These are phyloP conservation scores for Coemansia brasiliensis DNA, from an alignment of 192 early-diverging fungal species.

Conservation along the genomic window DNA sequence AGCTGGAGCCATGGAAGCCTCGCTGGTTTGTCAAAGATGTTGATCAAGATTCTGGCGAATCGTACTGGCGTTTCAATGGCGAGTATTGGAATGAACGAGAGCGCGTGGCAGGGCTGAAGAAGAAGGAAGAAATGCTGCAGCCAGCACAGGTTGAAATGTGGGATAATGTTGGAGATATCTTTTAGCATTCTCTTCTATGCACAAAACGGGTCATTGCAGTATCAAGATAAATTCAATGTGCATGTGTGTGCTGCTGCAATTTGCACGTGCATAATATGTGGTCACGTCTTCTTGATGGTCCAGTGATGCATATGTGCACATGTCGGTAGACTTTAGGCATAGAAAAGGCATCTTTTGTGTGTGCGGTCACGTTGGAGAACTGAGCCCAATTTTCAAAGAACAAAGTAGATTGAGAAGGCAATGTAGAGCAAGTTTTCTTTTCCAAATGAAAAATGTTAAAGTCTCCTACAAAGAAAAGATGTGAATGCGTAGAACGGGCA, in stretches of 20 bases:
- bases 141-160: slow-evolving; percentile 14
- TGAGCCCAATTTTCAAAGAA: too few species aligned
- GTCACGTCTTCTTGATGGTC: too few species aligned
- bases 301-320: too few species aligned
- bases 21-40: slow-evolving; percentile 76
- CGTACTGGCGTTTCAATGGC: slow-evolving; percentile 62
- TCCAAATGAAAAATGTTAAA: too few species aligned
- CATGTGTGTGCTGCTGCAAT: neutral
- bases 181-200: slow-evolving; percentile 6
- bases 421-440: too few species aligned
- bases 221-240: neutral
- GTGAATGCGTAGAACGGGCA: too few species aligned
- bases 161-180: slow-evolving; percentile 45
- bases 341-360: too few species aligned
- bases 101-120: slow-evolving; percentile 25
- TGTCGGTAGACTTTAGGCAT: too few species aligned
- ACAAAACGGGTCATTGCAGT: neutral
- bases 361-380: too few species aligned
- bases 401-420: too few species aligned
- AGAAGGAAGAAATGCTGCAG: neutral
- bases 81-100: slow-evolving; percentile 75
- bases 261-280: too few species aligned
- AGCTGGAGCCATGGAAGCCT: slow-evolving; percentile 60
- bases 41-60: slow-evolving; percentile 70
- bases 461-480: too few species aligned